Base-by-base conservation (phyloP, 768 basidiomycete genomes). In the Coprinopsis marcescibilis region DNA sequence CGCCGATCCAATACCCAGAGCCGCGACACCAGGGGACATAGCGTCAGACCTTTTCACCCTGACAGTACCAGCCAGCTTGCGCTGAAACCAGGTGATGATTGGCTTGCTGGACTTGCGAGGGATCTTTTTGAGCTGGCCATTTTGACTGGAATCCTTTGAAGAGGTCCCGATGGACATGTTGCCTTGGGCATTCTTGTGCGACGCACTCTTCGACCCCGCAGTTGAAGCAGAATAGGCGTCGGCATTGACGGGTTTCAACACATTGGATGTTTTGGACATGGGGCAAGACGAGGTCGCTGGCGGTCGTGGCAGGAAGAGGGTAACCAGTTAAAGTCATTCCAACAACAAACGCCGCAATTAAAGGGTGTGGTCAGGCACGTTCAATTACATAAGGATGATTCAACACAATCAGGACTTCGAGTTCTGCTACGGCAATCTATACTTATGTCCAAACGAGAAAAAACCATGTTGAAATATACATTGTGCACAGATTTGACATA, bases 51-150 rank as follows among this genome's bases (percentile, higher is more conserved):
- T 73, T 62, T 83, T 81, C 17, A 69, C 57, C 50, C 76, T 78
- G 29, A 71, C 79, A 17, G 82, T 75, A 20, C 86, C 86, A 27
- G 81, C 83, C 12, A 92, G 72, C 63, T 92, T 92, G 53, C 87
- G 80, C 58, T 91, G 89, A 50, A 92, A 81, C 89, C 89, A 92
- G 55, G 88, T 85, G 57, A 92, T 82, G 55, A 92, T 84, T 7
- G 89, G 89, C 60, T 89, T 87, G 62, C 88, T 85, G 14, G 84
- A 79, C 30, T 83, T 79, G 39, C 79, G 76, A 45, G 81, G 66
- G 5, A 77, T 60, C 60, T 84, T 86, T 69, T 87, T 85, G 47
- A 70, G 65, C 51, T 75, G 75, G 26, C 60, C 55, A 3, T 66
- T 52, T 50, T 72, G 72, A 21, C 49, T 52, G 19, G 55, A 32